Percentiles rank a stretch among this genome's conserved stretches.
Conservation (phyloP, 441 rosid genomes). For the Populus trichocarpa region DNA sequence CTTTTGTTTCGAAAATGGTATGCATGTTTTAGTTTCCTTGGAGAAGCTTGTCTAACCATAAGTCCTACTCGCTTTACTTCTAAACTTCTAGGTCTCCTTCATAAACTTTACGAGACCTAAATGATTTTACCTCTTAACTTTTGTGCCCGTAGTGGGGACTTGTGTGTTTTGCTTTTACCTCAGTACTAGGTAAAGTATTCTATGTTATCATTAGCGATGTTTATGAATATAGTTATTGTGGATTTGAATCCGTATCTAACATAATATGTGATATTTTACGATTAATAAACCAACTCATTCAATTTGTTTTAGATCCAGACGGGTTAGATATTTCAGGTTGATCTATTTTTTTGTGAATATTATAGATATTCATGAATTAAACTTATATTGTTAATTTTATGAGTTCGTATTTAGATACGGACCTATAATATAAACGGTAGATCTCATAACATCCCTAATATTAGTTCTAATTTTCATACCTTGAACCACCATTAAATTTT, state of each 20-base stretch:
- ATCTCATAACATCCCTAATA: too few relatives aligned
- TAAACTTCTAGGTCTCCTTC: background rate
- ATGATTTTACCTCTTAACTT: background rate
- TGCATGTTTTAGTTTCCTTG: background rate
- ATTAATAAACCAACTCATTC: background rate
- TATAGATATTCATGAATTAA: background rate
- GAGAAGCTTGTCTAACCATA: background rate
- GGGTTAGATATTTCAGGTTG: too few relatives aligned
- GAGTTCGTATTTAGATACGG: accelerated
- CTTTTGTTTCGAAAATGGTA: background rate
- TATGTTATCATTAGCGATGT: background rate
- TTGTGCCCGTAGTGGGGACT: background rate
- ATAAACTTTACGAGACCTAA: background rate
- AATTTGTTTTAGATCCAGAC: too few relatives aligned
- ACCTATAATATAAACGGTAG: too few relatives aligned
- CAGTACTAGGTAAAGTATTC: background rate
- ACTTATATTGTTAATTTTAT: too few relatives aligned
- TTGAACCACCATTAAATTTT: too few relatives aligned
- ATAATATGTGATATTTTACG: background rate
- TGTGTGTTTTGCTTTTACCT: background rate
- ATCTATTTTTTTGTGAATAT: too few relatives aligned
- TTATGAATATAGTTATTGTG: too few relatives aligned
- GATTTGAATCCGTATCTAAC: too few relatives aligned
- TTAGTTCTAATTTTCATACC: too few relatives aligned
- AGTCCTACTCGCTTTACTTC: background rate